Conservation (phyloP, 805 yeast genomes). For the Saturnispora zaruensis region DNA sequence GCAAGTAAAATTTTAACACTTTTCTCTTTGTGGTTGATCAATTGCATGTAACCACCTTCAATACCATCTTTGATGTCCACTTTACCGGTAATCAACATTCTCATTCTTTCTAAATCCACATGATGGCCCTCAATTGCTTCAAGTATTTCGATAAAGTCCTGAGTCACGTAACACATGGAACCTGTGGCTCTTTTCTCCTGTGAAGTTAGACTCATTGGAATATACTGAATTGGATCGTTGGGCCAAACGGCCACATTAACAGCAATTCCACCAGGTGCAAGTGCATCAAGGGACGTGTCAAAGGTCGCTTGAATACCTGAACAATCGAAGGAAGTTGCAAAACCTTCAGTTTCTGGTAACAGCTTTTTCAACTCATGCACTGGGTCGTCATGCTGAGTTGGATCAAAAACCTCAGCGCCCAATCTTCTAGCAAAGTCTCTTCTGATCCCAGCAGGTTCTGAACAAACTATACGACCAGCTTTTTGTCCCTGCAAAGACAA, state of each 20-base stretch:
- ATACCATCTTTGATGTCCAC: slow-evolving; percentile 42
- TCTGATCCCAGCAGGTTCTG: slow-evolving; percentile 53
- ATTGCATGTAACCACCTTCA: slow-evolving; percentile 44
- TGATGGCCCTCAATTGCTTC: slow-evolving; percentile 39
- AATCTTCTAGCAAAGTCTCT: slow-evolving; percentile 47
- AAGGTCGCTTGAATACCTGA: slow-evolving; percentile 49
- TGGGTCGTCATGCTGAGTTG: slow-evolving; percentile 33
- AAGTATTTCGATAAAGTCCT: slow-evolving; percentile 51
- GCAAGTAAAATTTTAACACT: slow-evolving; percentile 48
- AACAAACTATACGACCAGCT: slow-evolving; percentile 44
- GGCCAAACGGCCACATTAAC: slow-evolving; percentile 64
- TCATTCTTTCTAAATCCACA: slow-evolving; percentile 37
- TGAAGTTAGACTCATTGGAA: slow-evolving; percentile 48
- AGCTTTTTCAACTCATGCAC: slow-evolving; percentile 31
- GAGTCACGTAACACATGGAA: slow-evolving; percentile 50
- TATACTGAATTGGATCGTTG: slow-evolving; percentile 37
- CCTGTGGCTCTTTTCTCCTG: slow-evolving; percentile 51
- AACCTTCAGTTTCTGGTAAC: slow-evolving; percentile 37
- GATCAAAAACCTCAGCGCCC: slow-evolving; percentile 44
- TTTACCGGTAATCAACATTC: slow-evolving; percentile 45
- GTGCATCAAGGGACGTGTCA: slow-evolving; percentile 40
- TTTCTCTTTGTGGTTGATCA: slow-evolving; percentile 43
- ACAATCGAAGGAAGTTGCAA: slow-evolving; percentile 43
- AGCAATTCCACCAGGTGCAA: slow-evolving; percentile 47
- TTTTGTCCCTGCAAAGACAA: slow-evolving; percentile 43